Conservation (phyloP, 1,284 basidiomycete genomes). For the Rhodotorula glutinis region DNA sequence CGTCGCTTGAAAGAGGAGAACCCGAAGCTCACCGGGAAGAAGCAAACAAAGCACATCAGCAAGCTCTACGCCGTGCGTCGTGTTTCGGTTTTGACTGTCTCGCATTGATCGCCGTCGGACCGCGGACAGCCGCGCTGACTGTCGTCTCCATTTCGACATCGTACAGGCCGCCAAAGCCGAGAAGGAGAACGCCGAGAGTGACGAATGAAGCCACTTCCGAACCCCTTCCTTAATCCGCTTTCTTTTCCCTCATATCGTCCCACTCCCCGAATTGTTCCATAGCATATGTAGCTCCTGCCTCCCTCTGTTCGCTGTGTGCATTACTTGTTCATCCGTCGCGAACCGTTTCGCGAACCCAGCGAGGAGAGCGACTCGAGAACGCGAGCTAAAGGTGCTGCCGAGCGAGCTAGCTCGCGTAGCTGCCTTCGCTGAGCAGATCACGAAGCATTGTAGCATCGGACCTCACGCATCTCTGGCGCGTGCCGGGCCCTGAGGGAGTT, state of each 20-base stretch:
- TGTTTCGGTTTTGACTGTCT: too few relatives aligned
- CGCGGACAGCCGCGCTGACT: background rate
- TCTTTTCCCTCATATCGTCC: background rate
- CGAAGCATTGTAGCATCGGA: too few relatives aligned
- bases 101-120: background rate
- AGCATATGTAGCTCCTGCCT: too few relatives aligned
- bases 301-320: background rate
- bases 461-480: too few relatives aligned
- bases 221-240: too few relatives aligned
- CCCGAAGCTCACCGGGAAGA: background rate
- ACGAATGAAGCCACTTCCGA: background rate
- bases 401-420: background rate
- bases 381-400: background rate
- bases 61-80: background rate
- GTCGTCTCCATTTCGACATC: background rate
- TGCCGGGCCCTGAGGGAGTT: too few relatives aligned
- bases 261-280: background rate
- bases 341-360: too few relatives aligned
- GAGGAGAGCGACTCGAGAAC: too few relatives aligned
- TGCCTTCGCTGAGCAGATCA: background rate
- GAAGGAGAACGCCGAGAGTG: background rate
- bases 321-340: background rate
- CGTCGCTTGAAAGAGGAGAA: background rate
- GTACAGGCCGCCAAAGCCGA: constrained; percentile 1
- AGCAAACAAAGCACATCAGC: too few relatives aligned